Evolutionary conservation across 352 stramenopile species (phyloP).

Genomic region (Globisporangium uncinulatum): DNA sequence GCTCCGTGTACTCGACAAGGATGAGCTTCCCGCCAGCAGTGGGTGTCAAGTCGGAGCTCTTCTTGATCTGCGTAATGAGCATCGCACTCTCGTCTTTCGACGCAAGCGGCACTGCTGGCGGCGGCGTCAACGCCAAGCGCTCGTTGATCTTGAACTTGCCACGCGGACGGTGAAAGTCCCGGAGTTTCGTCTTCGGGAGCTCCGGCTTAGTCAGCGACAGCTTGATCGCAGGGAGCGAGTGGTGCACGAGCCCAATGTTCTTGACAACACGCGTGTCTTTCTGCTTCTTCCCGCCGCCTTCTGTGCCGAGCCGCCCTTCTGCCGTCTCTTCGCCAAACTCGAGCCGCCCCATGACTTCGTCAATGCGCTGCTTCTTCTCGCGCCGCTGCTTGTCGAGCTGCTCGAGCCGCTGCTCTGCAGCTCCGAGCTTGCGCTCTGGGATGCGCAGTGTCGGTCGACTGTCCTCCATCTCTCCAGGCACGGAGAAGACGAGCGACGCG

Average conservation of each 20-base stretch:
- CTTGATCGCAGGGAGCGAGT: constrained; percentile 85
- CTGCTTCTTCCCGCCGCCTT: constrained; percentile 69
- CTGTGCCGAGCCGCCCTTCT: constrained; percentile 48
- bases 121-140: constrained; percentile 41
- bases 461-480: constrained; percentile 66
- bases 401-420: constrained; percentile 62
- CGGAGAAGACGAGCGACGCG: constrained; percentile 66
- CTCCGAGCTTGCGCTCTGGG: constrained; percentile 74
- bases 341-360: constrained; percentile 75
- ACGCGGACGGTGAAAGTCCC: constrained; percentile 77
- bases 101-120: constrained; percentile 31
- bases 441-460: constrained; percentile 76
- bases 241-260: constrained; percentile 79
- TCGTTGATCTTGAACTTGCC: constrained; percentile 88
- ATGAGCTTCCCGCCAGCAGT: constrained; percentile 73
- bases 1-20: constrained; percentile 81
- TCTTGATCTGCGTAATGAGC: constrained; percentile 80
- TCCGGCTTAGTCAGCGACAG: constrained; percentile 82
- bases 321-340: constrained; percentile 76
- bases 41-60: constrained; percentile 75
- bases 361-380: constrained; percentile 79
- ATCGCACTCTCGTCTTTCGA: constrained; percentile 64
- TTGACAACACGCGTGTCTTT: constrained; percentile 84
- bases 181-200: constrained; percentile 72
- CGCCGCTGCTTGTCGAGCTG: constrained; percentile 68